Conservation (phyloP, 2,329 filamentous ascomycete species). For the Biscogniauxia marginata region DNA sequence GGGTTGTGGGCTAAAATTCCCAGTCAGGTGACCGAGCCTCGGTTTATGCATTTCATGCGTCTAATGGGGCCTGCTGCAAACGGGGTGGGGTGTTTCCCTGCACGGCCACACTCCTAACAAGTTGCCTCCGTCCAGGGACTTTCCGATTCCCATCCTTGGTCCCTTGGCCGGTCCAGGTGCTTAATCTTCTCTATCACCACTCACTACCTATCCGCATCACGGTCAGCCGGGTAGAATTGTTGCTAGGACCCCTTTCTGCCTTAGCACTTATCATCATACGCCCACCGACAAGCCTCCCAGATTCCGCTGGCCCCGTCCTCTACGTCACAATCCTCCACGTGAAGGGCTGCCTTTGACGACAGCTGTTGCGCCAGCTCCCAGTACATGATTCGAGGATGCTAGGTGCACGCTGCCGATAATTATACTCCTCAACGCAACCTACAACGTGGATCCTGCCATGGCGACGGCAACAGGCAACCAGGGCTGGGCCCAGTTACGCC, state of each 20-base stretch:
- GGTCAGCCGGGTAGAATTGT: background rate
- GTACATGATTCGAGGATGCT: conserved; percentile 7
- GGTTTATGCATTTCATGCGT: background rate
- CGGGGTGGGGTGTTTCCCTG: background rate
- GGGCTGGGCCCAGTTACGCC: conserved; percentile 91
- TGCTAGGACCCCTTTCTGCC: background rate
- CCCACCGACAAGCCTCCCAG: background rate
- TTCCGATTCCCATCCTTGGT: background rate
- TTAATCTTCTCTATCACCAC: background rate
- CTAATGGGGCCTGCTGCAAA: background rate
- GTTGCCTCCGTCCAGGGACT: background rate
- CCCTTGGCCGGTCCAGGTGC: background rate
- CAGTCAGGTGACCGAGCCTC: conserved; percentile 18
- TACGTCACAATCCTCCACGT: conserved; percentile 6
- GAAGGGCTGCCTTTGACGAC: conserved; percentile 6
- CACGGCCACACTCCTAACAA: background rate
- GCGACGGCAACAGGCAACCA: conserved; percentile 53
- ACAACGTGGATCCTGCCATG: conserved; percentile 38
- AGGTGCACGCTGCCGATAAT: conserved; percentile 2
- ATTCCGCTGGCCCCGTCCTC: background rate
- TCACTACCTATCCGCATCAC: background rate
- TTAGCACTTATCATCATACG: background rate
- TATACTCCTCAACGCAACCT: conserved; percentile 6
- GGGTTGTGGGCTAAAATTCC: conserved; percentile 26
- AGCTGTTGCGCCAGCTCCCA: conserved; percentile 8